phyloP scores from a whole-genome alignment of 805 yeast genomes.

The Priceomyces castillae region DNA sequence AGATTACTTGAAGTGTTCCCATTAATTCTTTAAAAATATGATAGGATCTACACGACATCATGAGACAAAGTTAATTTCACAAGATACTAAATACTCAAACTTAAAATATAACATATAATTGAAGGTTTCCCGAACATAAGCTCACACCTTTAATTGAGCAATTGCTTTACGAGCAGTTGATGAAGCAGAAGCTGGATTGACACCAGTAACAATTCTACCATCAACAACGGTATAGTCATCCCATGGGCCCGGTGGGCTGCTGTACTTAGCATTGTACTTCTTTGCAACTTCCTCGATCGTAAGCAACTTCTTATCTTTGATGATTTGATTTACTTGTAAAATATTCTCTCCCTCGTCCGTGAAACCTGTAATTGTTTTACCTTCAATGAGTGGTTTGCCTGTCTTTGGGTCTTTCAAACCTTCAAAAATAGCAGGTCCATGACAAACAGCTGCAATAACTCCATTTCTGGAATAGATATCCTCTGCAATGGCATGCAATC shows the following conservation, averaged over 20 bases:
- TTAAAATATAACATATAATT: too few relatives aligned
- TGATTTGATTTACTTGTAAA: constrained; percentile 18
- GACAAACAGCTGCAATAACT: constrained; percentile 63
- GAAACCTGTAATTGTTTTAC: constrained; percentile 60
- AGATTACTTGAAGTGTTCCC: too few relatives aligned
- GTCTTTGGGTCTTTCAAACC: constrained; percentile 40
- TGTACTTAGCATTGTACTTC: constrained; percentile 42
- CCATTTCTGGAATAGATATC: constrained; percentile 51
- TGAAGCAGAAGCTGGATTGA: constrained; percentile 57
- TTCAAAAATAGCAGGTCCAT: constrained; percentile 62
- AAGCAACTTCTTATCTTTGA: constrained; percentile 22
- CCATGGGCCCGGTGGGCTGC: constrained; percentile 50
- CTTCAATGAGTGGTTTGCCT: constrained; percentile 47
- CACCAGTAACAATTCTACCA: constrained; percentile 63
- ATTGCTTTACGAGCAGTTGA: constrained; percentile 46
- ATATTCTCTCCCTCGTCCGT: constrained; percentile 51
- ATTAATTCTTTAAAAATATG: too few relatives aligned
- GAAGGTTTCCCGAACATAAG: too few relatives aligned
- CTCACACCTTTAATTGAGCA: not conserved
- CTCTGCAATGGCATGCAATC: constrained; percentile 44
- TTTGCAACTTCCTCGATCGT: constrained; percentile 39
- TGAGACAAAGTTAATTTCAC: too few relatives aligned
- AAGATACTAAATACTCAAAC: too few relatives aligned
- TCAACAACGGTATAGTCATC: constrained; percentile 51
- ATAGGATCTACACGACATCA: too few relatives aligned